A percentile compares a stretch with the other conserved stretches of the same genome.
These are phyloP conservation scores for Xylariaceae sp. DNA, from an alignment of 2,329 filamentous ascomycete genomes.

Conservation along the genomic window DNA sequence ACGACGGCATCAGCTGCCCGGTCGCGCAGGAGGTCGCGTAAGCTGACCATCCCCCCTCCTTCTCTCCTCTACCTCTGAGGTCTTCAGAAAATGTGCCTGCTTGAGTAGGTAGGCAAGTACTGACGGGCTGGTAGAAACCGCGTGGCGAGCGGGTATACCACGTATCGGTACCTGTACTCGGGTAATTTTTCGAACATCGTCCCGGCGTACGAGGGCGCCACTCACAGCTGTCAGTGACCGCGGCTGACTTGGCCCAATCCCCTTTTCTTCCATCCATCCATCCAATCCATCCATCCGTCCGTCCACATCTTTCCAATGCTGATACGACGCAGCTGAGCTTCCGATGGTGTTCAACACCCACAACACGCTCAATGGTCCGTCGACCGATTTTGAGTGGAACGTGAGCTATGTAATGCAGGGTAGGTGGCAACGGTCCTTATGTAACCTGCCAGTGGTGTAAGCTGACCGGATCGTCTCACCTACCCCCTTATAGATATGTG, in stretches of 20 bases:
- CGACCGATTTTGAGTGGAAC: constrained; percentile 23
- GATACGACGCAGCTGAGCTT: constrained; percentile 15
- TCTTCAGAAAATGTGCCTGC: too few relatives aligned
- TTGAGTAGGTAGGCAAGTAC: too few relatives aligned
- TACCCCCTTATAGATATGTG: constrained; percentile 17
- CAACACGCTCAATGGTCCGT: constrained; percentile 20
- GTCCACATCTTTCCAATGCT: background rate
- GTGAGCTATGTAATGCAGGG: constrained; percentile 20
- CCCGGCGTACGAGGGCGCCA: constrained; percentile 25
- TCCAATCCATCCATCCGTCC: background rate
- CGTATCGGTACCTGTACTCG: constrained; percentile 28
- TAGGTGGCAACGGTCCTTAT: constrained; percentile 6
- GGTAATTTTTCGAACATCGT: constrained; percentile 29
- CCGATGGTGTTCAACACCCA: constrained; percentile 24
- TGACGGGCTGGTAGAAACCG: constrained; percentile 1
- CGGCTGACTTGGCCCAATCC: too few relatives aligned
- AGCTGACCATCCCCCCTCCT: too few relatives aligned
- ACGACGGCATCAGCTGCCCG: constrained; percentile 1
- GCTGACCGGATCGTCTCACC: too few relatives aligned
- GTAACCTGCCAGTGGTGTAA: background rate
- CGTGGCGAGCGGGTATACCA: constrained; percentile 7
- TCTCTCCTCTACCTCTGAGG: too few relatives aligned
- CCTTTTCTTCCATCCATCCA: too few relatives aligned
- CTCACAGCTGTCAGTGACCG: constrained; percentile 19
- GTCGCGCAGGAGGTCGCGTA: too few relatives aligned